Base-by-base conservation (phyloP, 2,329 filamentous ascomycete genomes). In the Exophiala calicioides region DNA sequence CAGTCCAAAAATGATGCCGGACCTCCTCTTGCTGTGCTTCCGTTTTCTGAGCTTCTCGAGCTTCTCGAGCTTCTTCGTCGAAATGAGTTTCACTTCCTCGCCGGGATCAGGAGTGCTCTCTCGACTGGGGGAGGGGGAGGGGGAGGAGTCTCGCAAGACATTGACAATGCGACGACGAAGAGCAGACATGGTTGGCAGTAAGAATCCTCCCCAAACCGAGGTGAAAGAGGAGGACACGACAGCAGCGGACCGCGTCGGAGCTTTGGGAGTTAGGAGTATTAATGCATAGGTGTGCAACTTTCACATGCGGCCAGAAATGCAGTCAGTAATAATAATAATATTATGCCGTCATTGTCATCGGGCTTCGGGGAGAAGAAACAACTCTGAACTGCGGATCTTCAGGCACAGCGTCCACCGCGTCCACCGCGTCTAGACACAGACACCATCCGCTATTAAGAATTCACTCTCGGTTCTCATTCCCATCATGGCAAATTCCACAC, bases 1-100 rank as follows among this genome's bases (percentile, higher is more conserved):
- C 15, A 98, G 75, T 7, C 85, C 72, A 68, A 98, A 97, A 20
- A 96, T 86, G 62, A 94, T 81, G 2, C 84, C 84, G 67, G 82
- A 87, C 53, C 84, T 82, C 58, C 88, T 81, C 70, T 91, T 94
- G 54, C 80, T 79, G 39, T 64, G 59, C 32, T 66, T 67, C 35
- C 64, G 67, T 3, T 49, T 56, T 31, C 26, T 52, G 29, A 60
- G 43, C 44, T 56, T 53, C 41, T 73, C 62, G 30, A 79, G 67
- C 56, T 75, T 74, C 47, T 73, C 62, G 30, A 79, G 67, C 56
- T 75, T 74, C 47, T 73, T 68, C 5, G 71, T 69, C 7, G 76
- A 70, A n/a, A 78, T 68, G n/a, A 80, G 64, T 44, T 71, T 73
- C 49, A 78, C 68, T 44, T 78, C 70, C 56, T 72, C 65, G 18